These are phyloP conservation scores for Alternaria tenuissima DNA, from an alignment of 2,329 filamentous ascomycete species.

Conservation along the genomic window DNA sequence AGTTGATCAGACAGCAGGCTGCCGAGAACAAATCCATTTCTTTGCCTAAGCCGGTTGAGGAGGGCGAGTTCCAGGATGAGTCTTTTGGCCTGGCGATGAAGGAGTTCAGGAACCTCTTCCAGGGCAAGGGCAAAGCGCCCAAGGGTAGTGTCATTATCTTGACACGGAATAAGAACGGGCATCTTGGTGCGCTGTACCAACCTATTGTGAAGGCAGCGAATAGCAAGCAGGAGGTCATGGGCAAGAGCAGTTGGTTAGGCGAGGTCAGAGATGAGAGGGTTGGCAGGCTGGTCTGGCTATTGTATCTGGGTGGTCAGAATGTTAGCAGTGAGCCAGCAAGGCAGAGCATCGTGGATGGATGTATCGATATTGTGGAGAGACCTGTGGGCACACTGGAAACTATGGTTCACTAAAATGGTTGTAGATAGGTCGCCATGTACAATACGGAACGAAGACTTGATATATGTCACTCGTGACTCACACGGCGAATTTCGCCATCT, in stretches of 20 bases:
- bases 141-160: conserved; percentile 83
- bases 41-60: conserved; percentile 44
- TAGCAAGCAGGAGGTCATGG: conserved; percentile 51
- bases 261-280: conserved; percentile 80
- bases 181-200: conserved; percentile 56
- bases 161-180: conserved; percentile 70
- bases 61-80: conserved; percentile 70
- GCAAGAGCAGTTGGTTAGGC: conserved; percentile 68
- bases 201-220: conserved; percentile 34
- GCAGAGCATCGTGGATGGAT: conserved; percentile 82
- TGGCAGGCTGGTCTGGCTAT: conserved; percentile 83
- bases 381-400: conserved; percentile 87
- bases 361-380: conserved; percentile 86
- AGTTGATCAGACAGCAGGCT: conserved; percentile 54
- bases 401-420: conserved; percentile 63
- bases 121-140: conserved; percentile 76
- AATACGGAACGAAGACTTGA: neutral
- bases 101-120: conserved; percentile 83
- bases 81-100: conserved; percentile 77
- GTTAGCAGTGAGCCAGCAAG: conserved; percentile 86
- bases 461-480: neutral
- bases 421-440: neutral
- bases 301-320: conserved; percentile 85
- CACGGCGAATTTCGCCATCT: neutral
- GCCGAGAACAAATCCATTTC: conserved; percentile 48